phyloP scores from a whole-genome alignment of 2,329 filamentous ascomycete species.

The Spiromastix sp. region DNA sequence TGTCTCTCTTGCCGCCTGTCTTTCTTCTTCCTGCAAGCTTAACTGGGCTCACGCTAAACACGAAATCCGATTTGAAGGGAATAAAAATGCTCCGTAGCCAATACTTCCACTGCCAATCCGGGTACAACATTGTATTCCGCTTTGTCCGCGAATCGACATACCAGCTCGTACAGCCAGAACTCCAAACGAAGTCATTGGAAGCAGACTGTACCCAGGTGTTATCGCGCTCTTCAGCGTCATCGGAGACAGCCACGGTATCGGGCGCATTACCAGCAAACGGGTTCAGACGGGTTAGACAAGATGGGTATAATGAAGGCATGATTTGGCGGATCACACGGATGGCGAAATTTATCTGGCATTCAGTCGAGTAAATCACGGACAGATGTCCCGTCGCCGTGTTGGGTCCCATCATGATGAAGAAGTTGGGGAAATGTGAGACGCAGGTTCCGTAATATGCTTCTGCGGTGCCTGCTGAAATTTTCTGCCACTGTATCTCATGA shows the following conservation, averaged over 20 bases:
- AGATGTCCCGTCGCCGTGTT: conserved; percentile 41
- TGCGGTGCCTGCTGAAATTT: conserved; percentile 23
- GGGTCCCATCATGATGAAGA: conserved; percentile 37
- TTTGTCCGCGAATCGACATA: conserved; percentile 38
- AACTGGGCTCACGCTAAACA: conserved; percentile 15
- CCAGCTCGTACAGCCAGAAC: conserved; percentile 43
- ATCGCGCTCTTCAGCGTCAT: conserved; percentile 26
- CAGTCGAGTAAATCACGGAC: conserved; percentile 40
- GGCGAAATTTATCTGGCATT: conserved; percentile 43
- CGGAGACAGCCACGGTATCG: conserved; percentile 27
- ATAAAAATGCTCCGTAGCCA: conserved; percentile 41
- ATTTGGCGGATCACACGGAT: conserved; percentile 34
- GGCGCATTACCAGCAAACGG: conserved; percentile 9
- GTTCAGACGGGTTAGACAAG: conserved; percentile 14
- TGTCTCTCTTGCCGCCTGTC: conserved; percentile 1
- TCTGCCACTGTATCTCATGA: conserved; percentile 33
- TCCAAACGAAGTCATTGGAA: conserved; percentile 38
- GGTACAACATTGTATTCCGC: conserved; percentile 44
- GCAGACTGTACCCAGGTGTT: conserved; percentile 30
- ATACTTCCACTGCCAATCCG: conserved; percentile 41
- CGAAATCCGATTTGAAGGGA: conserved; percentile 26
- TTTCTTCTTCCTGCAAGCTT: conserved; percentile 2
- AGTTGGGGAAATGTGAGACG: conserved; percentile 37
- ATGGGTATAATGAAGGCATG: conserved; percentile 22
- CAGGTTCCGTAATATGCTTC: conserved; percentile 42